phyloP scores from a whole-genome alignment of 75 land plant species.

The Sequoia sempervirens region DNA sequence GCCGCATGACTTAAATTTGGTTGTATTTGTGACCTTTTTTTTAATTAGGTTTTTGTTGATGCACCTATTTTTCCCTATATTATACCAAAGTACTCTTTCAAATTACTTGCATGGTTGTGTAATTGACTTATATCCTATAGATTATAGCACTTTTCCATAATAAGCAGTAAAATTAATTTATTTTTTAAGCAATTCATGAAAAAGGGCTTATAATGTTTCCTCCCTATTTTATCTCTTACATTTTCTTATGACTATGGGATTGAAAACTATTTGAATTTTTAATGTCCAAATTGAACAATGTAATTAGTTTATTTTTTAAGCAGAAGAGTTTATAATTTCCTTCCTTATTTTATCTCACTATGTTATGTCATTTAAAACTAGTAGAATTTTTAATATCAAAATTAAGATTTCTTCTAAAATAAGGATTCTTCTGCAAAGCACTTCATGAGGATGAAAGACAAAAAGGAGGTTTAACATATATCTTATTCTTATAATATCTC shows the following conservation, averaged over 20 bases:
- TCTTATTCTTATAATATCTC: slow-evolving; percentile 51
- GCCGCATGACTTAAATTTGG: background rate
- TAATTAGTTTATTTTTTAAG: too few relatives aligned
- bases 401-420: too few relatives aligned
- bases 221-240: slow-evolving; percentile 64
- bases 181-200: too few relatives aligned
- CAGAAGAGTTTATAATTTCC: too few relatives aligned
- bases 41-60: background rate
- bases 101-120: background rate
- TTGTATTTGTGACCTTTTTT: background rate
- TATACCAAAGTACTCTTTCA: slow-evolving; percentile 47
- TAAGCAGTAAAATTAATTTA: slow-evolving; percentile 31
- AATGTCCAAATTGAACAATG: too few relatives aligned
- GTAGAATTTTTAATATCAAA: too few relatives aligned
- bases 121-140: slow-evolving; percentile 9
- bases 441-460: slow-evolving; percentile 66
- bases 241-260: slow-evolving; percentile 55
- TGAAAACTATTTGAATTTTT: slow-evolving; percentile 64
- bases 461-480: slow-evolving; percentile 34
- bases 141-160: slow-evolving; percentile 56
- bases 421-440: slow-evolving; percentile 30
- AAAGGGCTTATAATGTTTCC: slow-evolving; percentile 6
- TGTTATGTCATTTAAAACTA: too few relatives aligned
- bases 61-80: slow-evolving; percentile 45
- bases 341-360: too few relatives aligned